Percentiles rank a stretch among this genome's conserved stretches.
These are phyloP conservation scores for Flammula alnicola DNA, from an alignment of 1,284 basidiomycete genomes.

Conservation along the genomic window DNA sequence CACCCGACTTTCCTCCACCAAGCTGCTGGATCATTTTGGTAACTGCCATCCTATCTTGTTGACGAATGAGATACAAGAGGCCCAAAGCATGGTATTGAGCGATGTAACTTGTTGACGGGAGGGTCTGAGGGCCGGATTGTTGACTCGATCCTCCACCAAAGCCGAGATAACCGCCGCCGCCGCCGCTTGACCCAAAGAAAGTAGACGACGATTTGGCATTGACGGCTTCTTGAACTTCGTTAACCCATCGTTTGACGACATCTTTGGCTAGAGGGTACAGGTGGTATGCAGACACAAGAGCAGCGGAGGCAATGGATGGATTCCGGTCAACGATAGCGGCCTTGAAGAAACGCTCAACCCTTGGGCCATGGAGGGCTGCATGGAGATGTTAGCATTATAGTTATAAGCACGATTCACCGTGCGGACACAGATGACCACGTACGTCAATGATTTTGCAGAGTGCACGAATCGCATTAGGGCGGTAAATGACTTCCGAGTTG, in stretches of 20 bases:
- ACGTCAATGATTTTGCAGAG: constrained; percentile 98
- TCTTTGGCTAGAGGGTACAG: constrained; percentile 93
- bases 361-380: constrained; percentile 94
- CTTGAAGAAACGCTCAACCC: constrained; percentile 99
- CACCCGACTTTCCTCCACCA: constrained; percentile 85
- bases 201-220: constrained; percentile 83
- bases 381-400: constrained; percentile 10
- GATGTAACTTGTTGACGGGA: constrained; percentile 89
- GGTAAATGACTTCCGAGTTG: constrained; percentile 98
- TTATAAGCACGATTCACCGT: constrained; percentile 8
- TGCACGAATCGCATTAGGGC: constrained; percentile 97
- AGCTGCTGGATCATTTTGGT: constrained; percentile 99
- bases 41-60: constrained; percentile 98
- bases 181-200: constrained; percentile 60
- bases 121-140: constrained; percentile 72
- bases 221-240: constrained; percentile 97
- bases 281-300: constrained; percentile 97
- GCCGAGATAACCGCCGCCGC: constrained; percentile 69
- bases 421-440: constrained; percentile 40
- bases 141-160: constrained; percentile 63
- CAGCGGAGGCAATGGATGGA: constrained; percentile 94
- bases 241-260: constrained; percentile 97
- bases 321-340: constrained; percentile 98
- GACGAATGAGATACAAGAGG: constrained; percentile 92
- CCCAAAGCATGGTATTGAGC: constrained; percentile 98